Base-by-base conservation (phyloP, 805 yeast genomes). In the Suhomyces sp. region DNA sequence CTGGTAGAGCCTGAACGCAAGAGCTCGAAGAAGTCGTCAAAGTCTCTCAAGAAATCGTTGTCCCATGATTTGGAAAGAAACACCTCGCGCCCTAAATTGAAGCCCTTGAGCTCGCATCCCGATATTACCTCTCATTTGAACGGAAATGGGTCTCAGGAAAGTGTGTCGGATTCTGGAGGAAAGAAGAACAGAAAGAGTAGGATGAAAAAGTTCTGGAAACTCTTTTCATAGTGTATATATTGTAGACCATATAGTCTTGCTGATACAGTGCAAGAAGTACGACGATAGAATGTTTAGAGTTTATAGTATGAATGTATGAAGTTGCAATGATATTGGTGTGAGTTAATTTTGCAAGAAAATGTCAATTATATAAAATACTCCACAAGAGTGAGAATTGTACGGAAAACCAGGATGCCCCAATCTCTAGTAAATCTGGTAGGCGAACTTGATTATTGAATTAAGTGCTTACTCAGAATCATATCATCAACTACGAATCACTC, bases 51-150 rank as follows among this genome's bases (percentile, higher is more conserved):
- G 54, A 74, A 75, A 57, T 72, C 70, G n/a, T 63, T 73, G 51
- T 74, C 78, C 12, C 69, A 74, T 56, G 78, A 74, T 31, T 69
- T 68, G 19, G 64, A 61, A 33, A 24, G 49, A 53, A 5, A 47
- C 47, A 27, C 49, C 27, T 24, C 22, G 19, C 53, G 69, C 24
- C 71, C 73, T 7, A 54, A 55, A 15, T 57, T 75, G 42, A 73
- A 67, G 57, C 76, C 78, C 1, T 55, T 64, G 17, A 70, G 68
- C 53, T 72, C 78, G 13, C 77, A 73, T 50, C 80, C 79, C 3
- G 76, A 71, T 49, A 60, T 72, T 36, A 50, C 38, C 38, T 17
- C 53, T 12, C 22, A 9, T 12, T 46, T 53, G 46, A 44, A 48
- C n/a, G 35, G 46, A 4, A 22, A 19, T 4, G 19, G 48, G 7